Conservation (phyloP, 805 yeast genomes). For the Metschnikowia anglica region DNA sequence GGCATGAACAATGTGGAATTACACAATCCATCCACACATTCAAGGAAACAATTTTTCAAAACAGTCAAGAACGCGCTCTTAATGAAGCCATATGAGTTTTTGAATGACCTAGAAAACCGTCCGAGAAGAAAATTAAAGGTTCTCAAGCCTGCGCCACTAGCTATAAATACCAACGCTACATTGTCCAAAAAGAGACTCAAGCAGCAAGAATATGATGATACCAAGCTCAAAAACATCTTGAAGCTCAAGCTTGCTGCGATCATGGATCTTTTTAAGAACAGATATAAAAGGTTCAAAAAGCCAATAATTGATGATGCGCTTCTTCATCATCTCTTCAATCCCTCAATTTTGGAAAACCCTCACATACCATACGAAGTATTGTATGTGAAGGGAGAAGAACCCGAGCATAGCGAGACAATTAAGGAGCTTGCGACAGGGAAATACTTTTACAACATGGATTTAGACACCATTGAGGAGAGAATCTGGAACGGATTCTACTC, state of each 20-base stretch:
- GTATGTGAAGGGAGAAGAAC: conserved; percentile 47
- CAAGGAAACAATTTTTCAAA: conserved; percentile 57
- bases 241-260: conserved; percentile 83
- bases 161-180: conserved; percentile 29
- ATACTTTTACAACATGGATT: conserved; percentile 80
- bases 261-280: conserved; percentile 82
- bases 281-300: conserved; percentile 87
- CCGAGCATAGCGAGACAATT: conserved; percentile 64
- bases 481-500: conserved; percentile 95
- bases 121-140: conserved; percentile 49
- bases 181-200: conserved; percentile 46
- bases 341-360: conserved; percentile 42
- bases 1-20: conserved; percentile 47
- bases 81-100: conserved; percentile 69
- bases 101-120: conserved; percentile 59
- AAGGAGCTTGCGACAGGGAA: conserved; percentile 75
- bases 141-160: conserved; percentile 32
- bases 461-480: conserved; percentile 91
- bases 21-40: conserved; percentile 41
- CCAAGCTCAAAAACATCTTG: conserved; percentile 77
- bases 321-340: conserved; percentile 76
- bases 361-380: conserved; percentile 36
- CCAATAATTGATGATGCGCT: conserved; percentile 81
- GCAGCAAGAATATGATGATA: conserved; percentile 62
- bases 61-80: conserved; percentile 52